Percentiles rank a stretch among this genome's conserved stretches.
Evolutionary conservation across 768 basidiomycete species (phyloP).

Genomic region (Suillus paluster): DNA sequence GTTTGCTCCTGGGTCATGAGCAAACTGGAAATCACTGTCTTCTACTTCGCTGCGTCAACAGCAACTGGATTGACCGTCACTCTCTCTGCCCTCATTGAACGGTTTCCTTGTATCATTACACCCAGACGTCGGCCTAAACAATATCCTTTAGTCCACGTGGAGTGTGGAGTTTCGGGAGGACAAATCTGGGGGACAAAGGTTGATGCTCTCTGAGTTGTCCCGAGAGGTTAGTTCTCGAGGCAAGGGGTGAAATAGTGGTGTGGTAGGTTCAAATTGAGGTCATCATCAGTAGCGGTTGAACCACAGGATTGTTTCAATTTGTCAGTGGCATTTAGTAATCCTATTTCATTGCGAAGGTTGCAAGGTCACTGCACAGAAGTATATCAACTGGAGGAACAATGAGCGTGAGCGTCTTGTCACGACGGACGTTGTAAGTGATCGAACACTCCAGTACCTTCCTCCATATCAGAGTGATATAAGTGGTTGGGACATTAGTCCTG

Average conservation of each 20-base stretch:
- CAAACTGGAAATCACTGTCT: constrained; percentile 47
- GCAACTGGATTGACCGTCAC: constrained; percentile 61
- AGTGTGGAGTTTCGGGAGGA: constrained; percentile 50
- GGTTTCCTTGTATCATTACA: constrained; percentile 58
- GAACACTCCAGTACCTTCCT: background rate
- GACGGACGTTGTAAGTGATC: background rate
- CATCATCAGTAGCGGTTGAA: background rate
- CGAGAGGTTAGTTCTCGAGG: constrained; percentile 48
- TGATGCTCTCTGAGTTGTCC: constrained; percentile 54
- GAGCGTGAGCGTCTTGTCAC: background rate
- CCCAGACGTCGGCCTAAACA: constrained; percentile 51
- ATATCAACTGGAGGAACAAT: background rate
- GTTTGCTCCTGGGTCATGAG: constrained; percentile 30
- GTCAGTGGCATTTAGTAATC: background rate
- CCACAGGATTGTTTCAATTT: too few relatives aligned
- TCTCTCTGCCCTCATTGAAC: constrained; percentile 54
- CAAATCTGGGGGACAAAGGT: too few relatives aligned
- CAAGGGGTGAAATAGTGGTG: constrained; percentile 17
- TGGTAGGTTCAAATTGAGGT: background rate
- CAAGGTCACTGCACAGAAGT: background rate
- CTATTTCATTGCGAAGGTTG: background rate
- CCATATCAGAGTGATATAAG: background rate
- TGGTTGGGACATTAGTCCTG: background rate
- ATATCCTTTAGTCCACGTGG: constrained; percentile 55
- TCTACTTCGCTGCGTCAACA: constrained; percentile 70